A percentile compares a stretch with the other conserved stretches of the same genome.
Evolutionary conservation across 1,284 basidiomycete species (phyloP).

Genomic region (Pseudozyma thailandica): DNA sequence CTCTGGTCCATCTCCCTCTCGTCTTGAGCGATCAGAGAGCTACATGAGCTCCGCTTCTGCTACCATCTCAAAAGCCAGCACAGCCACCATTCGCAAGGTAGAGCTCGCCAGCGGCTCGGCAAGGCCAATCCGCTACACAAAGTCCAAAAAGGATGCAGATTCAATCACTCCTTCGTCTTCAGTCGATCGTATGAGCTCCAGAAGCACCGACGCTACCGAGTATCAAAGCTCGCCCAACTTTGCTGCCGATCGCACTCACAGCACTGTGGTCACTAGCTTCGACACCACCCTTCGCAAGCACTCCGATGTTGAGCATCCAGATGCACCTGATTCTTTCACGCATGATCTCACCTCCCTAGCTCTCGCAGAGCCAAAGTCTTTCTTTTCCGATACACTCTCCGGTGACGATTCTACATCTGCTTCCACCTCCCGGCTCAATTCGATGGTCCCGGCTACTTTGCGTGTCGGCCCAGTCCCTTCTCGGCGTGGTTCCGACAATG

Average conservation of each 20-base stretch:
- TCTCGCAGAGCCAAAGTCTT: conserved; percentile 15
- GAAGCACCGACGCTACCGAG: conserved; percentile 18
- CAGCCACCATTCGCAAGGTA: conserved; percentile 38
- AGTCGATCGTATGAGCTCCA: conserved; percentile 13
- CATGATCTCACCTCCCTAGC: not conserved
- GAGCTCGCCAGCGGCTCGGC: conserved; percentile 21
- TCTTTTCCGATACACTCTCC: conserved; percentile 34
- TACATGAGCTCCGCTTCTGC: conserved; percentile 37
- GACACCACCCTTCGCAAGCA: conserved; percentile 14
- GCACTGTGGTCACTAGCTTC: conserved; percentile 25
- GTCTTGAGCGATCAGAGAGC: conserved; percentile 37
- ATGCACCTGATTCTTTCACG: not conserved
- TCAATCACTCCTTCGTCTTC: conserved; percentile 31
- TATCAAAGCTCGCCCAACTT: conserved; percentile 16
- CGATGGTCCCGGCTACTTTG: not conserved
- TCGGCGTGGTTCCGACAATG: conserved; percentile 17
- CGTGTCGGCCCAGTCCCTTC: not conserved
- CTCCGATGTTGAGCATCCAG: conserved; percentile 3
- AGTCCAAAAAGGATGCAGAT: conserved; percentile 15
- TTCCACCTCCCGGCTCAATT: conserved; percentile 6
- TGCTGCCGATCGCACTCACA: conserved; percentile 12
- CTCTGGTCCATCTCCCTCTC: conserved; percentile 4
- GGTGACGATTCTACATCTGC: conserved; percentile 18
- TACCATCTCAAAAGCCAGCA: conserved; percentile 43
- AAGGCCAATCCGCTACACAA: conserved; percentile 30